phyloP scores from a whole-genome alignment of 1,284 basidiomycete species.

The Tylopilus sp. region DNA sequence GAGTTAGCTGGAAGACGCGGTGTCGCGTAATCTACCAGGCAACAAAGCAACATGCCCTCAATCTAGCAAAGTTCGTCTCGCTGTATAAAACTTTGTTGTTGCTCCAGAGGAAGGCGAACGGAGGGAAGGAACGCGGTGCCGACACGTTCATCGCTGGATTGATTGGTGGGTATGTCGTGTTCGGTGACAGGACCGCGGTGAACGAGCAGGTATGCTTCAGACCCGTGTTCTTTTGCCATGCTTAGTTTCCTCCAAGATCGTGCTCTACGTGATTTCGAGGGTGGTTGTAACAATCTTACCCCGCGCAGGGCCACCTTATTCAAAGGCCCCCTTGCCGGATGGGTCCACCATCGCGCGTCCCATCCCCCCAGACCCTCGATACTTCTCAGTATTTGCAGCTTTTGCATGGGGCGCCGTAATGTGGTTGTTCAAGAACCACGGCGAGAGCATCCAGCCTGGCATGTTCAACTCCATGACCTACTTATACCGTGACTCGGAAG shows the following conservation, averaged over 20 bases:
- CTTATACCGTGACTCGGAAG: constrained; percentile 72
- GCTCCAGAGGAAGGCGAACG: constrained; percentile 75
- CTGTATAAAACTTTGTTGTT: constrained; percentile 89
- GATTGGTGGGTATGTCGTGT: constrained; percentile 89
- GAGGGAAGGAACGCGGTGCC: constrained; percentile 73
- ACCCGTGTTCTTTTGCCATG: neutral
- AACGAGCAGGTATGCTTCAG: constrained; percentile 84
- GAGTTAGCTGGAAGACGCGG: constrained; percentile 64
- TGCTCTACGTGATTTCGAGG: constrained; percentile 91
- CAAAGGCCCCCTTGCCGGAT: constrained; percentile 35
- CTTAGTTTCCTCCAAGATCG: constrained; percentile 60
- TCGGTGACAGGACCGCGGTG: constrained; percentile 93
- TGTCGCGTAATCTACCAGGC: constrained; percentile 72
- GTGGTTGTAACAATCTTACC: constrained; percentile 87
- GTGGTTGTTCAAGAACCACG: constrained; percentile 88
- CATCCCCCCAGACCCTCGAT: constrained; percentile 73
- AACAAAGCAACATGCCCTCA: constrained; percentile 86
- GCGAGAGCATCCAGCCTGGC: constrained; percentile 89
- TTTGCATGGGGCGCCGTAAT: constrained; percentile 95
- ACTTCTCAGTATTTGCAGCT: constrained; percentile 88
- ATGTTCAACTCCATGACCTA: constrained; percentile 86
- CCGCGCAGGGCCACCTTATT: constrained; percentile 54
- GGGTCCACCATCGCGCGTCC: constrained; percentile 53
- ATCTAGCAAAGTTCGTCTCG: constrained; percentile 91
- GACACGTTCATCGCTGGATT: constrained; percentile 95